Evolutionary conservation across 1,284 basidiomycete species (phyloP), one percentile per base, ranked within the genome.

Genomic region (Moesziomyces aphidis): DNA sequence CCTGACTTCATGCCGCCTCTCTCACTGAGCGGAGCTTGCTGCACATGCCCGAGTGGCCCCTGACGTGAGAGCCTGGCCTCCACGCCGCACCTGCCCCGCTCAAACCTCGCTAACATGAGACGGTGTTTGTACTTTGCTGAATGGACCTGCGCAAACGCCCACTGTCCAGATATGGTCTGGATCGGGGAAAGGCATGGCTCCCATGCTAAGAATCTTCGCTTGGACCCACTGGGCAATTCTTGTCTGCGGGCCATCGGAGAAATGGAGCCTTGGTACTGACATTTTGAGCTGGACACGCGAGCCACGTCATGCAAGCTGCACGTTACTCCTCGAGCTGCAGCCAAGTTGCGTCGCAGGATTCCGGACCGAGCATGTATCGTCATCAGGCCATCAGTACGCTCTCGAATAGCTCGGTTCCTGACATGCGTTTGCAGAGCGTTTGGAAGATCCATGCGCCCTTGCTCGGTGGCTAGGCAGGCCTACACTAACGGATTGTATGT

Each of bases 281-380:
- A 42, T 17, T 42, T 42, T 42, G 7, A 42, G 39, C 39, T 42
- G 39, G 17, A 19, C 39, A 42, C 19, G 34, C 26, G 47, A 55
- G 15, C 43, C 23, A 15, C 21, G 21, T 26, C 19, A 36, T 52
- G 50, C 50, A 39, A n/a, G 34, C 28, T 60, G 58, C 58, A 53
- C 23, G 46, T 44, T 22, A 31, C 51, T 61, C 52, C 51, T 61
- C 59, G 51, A 61, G 51, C 34, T 61, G 51, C 51, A 50, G 42
- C 26, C 1, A 39, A 13, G 21, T 15, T 26, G 26, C 8, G 21
- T 15, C 43, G 26, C 8, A 9, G 19, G 5, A 39, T 8, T 50
- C 48, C 39, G n/a, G 17, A 15, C 39, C 39, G 39, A 42, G 17
- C 6, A 17, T 42, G 39, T 19, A 42, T 42, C 39, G 39, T 42